A percentile compares a stretch with the other conserved stretches of the same genome.
phyloP scores from a whole-genome alignment of 2,329 filamentous ascomycete species.

The Xylariaceae sp. region DNA sequence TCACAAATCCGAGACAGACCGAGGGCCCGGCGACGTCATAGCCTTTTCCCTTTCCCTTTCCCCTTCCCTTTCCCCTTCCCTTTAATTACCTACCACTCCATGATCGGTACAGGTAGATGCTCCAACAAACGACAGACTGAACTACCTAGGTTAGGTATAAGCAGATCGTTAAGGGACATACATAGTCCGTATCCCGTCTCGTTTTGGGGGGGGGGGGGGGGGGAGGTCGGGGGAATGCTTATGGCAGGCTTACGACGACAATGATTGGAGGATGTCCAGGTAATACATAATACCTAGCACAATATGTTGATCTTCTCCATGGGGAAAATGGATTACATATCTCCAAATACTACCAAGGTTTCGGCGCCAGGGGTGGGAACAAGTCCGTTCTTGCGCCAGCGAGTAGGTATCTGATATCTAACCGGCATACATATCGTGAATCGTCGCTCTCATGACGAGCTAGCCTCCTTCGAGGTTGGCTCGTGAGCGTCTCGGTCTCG shows the following conservation, averaged over 20 bases:
- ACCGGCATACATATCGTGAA: constrained; percentile 25
- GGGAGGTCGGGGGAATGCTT: too few relatives aligned
- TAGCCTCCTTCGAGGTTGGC: constrained; percentile 20
- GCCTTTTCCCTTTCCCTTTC: neutral
- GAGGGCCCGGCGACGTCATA: constrained; percentile 1
- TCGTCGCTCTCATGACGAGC: constrained; percentile 19
- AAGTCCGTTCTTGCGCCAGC: neutral
- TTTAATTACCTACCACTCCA: too few relatives aligned
- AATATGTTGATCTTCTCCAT: too few relatives aligned
- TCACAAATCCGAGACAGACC: neutral
- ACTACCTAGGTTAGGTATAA: too few relatives aligned
- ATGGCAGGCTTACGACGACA: neutral
- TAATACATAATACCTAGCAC: too few relatives aligned
- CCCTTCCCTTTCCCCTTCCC: too few relatives aligned
- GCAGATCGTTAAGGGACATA: too few relatives aligned
- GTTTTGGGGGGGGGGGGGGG: too few relatives aligned
- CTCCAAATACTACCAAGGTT: neutral
- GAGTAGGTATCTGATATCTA: neutral
- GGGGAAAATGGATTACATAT: too few relatives aligned
- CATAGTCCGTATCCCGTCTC: too few relatives aligned
- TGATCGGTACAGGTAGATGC: too few relatives aligned
- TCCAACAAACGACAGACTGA: too few relatives aligned
- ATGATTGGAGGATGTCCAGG: neutral
- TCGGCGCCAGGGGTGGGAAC: constrained; percentile 1
- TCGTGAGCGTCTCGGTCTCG: constrained; percentile 1